Conservation (phyloP, 2,329 filamentous ascomycete species). For the Epichloe amarillans region DNA sequence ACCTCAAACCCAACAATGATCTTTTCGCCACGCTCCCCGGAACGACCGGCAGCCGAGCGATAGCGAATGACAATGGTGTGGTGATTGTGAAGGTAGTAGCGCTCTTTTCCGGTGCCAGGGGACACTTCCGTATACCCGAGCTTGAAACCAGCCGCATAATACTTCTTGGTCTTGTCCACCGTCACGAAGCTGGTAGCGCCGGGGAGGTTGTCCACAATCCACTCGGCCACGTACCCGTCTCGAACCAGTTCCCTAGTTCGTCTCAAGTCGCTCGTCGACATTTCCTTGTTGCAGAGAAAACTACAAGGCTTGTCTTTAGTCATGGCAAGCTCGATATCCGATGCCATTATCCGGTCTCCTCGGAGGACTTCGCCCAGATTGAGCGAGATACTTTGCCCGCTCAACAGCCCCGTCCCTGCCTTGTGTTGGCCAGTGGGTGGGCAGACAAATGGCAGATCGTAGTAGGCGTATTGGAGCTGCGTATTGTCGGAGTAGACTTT, state of each 20-base stretch:
- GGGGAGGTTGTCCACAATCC: constrained; percentile 86
- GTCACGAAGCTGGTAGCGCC: constrained; percentile 82
- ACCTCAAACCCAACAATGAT: constrained; percentile 83
- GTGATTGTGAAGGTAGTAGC: constrained; percentile 76
- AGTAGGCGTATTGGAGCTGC: constrained; percentile 84
- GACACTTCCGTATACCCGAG: constrained; percentile 63
- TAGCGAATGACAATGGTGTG: constrained; percentile 74
- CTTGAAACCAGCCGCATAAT: constrained; percentile 85
- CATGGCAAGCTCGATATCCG: constrained; percentile 72
- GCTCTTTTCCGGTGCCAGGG: constrained; percentile 42
- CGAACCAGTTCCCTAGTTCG: constrained; percentile 59
- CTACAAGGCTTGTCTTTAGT: constrained; percentile 60
- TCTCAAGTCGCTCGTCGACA: constrained; percentile 51
- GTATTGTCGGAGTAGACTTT: constrained; percentile 86
- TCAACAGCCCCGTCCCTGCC: constrained; percentile 54
- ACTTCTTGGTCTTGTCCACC: constrained; percentile 70
- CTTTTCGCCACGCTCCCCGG: constrained; percentile 58
- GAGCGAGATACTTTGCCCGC: constrained; percentile 64
- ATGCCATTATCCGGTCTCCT: constrained; percentile 72
- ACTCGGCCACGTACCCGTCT: constrained; percentile 76
- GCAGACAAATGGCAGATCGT: constrained; percentile 77
- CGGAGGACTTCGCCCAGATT: constrained; percentile 81
- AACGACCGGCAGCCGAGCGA: constrained; percentile 54
- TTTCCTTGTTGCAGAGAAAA: constrained; percentile 55
- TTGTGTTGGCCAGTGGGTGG: constrained; percentile 57